phyloP scores from a whole-genome alignment of 768 basidiomycete species.

The Naganishia kalamii region DNA sequence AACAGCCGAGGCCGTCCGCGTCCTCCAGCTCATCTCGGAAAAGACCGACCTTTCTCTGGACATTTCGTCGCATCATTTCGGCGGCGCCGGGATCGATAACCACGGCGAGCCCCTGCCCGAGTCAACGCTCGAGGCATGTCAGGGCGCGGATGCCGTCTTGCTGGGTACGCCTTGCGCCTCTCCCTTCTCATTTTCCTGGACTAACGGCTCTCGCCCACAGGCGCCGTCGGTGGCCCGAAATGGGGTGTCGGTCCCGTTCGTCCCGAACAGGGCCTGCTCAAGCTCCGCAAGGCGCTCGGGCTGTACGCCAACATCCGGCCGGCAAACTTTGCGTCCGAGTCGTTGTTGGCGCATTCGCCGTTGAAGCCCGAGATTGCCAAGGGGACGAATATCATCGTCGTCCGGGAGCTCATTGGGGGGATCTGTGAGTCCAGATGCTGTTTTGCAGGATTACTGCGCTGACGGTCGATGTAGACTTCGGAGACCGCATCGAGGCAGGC shows the following conservation, averaged over 20 bases:
- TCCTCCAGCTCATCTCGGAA: constrained; percentile 66
- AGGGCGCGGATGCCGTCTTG: constrained; percentile 88
- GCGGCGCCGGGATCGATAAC: constrained; percentile 87
- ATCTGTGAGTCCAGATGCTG: constrained; percentile 51
- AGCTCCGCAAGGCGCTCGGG: constrained; percentile 82
- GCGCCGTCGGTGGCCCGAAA: constrained; percentile 97
- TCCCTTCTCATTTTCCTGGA: neutral
- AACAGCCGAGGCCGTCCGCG: constrained; percentile 71
- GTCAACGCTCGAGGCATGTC: constrained; percentile 77
- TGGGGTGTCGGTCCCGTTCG: constrained; percentile 91
- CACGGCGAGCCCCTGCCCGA: constrained; percentile 77
- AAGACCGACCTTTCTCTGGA: constrained; percentile 63
- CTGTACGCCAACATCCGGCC: constrained; percentile 98
- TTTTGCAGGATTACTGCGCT: neutral
- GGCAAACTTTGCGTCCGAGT: constrained; percentile 86
- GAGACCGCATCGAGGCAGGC: constrained; percentile 79
- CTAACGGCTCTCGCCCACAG: constrained; percentile 48
- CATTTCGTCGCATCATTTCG: constrained; percentile 72
- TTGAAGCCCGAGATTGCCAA: constrained; percentile 73
- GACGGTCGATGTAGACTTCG: constrained; percentile 60
- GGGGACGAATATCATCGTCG: constrained; percentile 78
- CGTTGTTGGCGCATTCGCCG: constrained; percentile 79
- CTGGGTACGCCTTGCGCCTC: constrained; percentile 60
- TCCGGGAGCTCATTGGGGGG: constrained; percentile 94
- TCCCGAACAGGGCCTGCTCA: constrained; percentile 84